These are phyloP conservation scores for Dillenia suffruticosa DNA, from an alignment of 164 flowering plant genomes.

Conservation along the genomic window DNA sequence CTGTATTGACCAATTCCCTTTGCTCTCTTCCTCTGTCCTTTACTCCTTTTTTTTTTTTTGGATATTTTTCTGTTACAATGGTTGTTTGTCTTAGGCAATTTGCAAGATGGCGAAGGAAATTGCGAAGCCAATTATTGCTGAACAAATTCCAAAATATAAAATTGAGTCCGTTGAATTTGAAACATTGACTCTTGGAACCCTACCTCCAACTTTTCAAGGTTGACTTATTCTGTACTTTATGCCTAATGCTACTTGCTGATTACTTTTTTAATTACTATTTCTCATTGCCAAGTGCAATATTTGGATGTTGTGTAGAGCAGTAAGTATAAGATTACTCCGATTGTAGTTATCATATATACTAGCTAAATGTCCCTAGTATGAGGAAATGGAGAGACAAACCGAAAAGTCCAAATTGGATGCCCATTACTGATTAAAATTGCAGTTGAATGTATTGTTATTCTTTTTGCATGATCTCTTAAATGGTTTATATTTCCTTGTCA, in stretches of 20 bases:
- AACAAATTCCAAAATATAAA: slow-evolving; percentile 88
- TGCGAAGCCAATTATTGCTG: slow-evolving; percentile 92
- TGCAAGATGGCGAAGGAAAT: slow-evolving; percentile 79
- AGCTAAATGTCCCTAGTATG: no score
- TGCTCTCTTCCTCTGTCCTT: not conserved
- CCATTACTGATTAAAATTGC: no score
- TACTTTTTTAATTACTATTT: not conserved
- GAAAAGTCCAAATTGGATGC: no score
- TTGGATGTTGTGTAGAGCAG: no score
- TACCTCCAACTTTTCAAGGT: slow-evolving; percentile 99
- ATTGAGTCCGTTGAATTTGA: slow-evolving; percentile 93
- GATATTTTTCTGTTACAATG: not conserved
- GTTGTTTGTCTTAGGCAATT: slow-evolving; percentile 55
- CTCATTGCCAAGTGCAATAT: not conserved
- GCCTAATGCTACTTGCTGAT: no score
- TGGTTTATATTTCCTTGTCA: not conserved
- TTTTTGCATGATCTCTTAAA: not conserved
- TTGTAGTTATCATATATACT: no score
- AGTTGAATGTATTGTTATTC: not conserved
- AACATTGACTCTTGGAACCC: slow-evolving; percentile 67
- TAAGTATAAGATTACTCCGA: no score
- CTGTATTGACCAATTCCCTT: not conserved
- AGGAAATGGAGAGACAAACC: no score
- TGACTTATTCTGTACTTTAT: slow-evolving; percentile 8
- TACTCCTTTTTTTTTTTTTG: not conserved